Base-by-base conservation (phyloP, 768 basidiomycete species). In the Rhodocollybia butyracea region DNA sequence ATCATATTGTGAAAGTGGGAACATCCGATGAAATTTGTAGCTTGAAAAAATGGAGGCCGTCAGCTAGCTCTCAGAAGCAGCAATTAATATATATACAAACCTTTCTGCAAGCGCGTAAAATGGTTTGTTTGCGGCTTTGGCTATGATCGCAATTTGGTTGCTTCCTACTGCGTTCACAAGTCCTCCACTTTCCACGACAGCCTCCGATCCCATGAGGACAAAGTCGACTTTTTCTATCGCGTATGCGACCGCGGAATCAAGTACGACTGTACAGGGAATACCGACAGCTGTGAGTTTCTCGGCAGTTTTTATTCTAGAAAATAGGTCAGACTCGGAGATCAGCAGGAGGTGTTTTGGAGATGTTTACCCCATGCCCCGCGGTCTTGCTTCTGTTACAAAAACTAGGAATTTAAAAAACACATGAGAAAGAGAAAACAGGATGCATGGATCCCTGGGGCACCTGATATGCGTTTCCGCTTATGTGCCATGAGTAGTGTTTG, bases 1-100 rank as follows among this genome's bases (percentile, higher is more conserved):
- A 76, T 94, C 90, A 67, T 91, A 89, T 65, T 92, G 90, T 61
- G 91, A 92, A 73, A 94, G 73, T 56, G 95, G 95, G 75, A 97
- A 98, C 63, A 95, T 77, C 59, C 96, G 88, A 68, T 96, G 91
- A 70, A 98, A 98, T 76, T 98, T 98, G 81, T 95, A 98, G 69
- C 92, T 60, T 56, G 53, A 30, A 60, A 42, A 50, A 60, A 58
- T 41, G 52, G 38, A 36, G 40, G 32, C 57, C 31, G 15, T 31
- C 32, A 36, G 19, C 31, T 34, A 24, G 34, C 21, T 12, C 42
- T 61, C 60, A 61, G 60, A 65, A 60, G 64, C 48, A 42, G 19
- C 46, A 42, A 36, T n/a, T n/a, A n/a, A n/a, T n/a, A n/a, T n/a
- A n/a, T 34, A 51, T 50, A 42, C 59, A 55, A 38, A 46, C 89